phyloP scores from a whole-genome alignment of 202 grass and related monocot genomes.

The Dendrocalamus latiflorus region DNA sequence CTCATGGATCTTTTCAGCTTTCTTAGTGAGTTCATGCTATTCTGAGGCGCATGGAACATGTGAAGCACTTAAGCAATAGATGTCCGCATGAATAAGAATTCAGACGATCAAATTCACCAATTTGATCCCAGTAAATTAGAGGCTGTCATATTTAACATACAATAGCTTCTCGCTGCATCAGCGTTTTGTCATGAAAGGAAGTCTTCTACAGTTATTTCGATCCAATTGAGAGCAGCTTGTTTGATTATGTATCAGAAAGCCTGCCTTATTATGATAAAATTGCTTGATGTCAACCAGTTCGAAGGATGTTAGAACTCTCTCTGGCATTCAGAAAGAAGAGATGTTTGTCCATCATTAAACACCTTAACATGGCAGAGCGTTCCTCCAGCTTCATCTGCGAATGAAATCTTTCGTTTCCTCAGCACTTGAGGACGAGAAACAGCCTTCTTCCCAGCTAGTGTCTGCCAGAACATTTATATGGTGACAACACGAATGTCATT shows the following conservation, averaged over 20 bases:
- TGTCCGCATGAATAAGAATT: not conserved
- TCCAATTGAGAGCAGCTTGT: not conserved
- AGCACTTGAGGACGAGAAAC: conserved; percentile 24
- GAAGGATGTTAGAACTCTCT: conserved; percentile 26
- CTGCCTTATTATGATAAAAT: not conserved
- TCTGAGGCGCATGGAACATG: too few relatives aligned
- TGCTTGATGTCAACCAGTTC: not conserved
- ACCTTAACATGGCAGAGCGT: conserved; percentile 68
- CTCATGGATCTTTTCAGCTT: too few relatives aligned
- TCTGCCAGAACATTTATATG: conserved; percentile 45
- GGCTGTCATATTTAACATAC: not conserved
- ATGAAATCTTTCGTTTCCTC: conserved; percentile 62
- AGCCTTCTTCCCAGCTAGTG: conserved; percentile 38
- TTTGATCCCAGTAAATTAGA: not conserved
- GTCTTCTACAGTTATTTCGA: conserved; percentile 5
- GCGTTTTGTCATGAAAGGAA: not conserved
- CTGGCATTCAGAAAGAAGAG: conserved; percentile 23
- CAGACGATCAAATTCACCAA: conserved; percentile 4
- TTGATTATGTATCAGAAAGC: not conserved
- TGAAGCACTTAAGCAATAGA: too few relatives aligned
- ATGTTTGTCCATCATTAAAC: conserved; percentile 43
- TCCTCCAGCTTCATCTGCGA: conserved; percentile 90
- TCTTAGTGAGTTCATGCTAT: too few relatives aligned
- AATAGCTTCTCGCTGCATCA: not conserved
- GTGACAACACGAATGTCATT: not conserved